phyloP scores from a whole-genome alignment of 2,329 filamentous ascomycete species.

The Chaetothyriales sp. region DNA sequence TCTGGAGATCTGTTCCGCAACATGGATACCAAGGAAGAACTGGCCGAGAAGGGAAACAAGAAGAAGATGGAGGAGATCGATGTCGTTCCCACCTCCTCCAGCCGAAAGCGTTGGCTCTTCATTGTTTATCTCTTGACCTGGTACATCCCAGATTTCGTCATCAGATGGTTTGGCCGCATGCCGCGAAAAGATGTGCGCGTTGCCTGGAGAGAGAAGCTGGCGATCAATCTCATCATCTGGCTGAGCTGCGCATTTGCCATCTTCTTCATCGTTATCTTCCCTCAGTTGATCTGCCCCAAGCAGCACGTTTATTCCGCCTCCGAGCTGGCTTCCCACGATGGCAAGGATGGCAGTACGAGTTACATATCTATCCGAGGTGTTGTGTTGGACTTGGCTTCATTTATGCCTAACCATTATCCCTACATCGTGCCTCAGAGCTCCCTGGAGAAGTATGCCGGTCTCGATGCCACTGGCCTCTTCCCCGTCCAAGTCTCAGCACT shows the following conservation, averaged over 20 bases:
- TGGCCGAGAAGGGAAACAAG: conserved; percentile 89
- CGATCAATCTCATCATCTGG: conserved; percentile 98
- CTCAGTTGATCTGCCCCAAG: conserved; percentile 72
- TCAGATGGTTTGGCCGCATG: conserved; percentile 67
- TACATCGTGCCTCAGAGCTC: conserved; percentile 43
- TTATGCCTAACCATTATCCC: conserved; percentile 66
- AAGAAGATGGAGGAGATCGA: conserved; percentile 84
- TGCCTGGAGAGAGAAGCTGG: conserved; percentile 93
- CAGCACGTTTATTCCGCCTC: conserved; percentile 71
- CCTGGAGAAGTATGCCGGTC: conserved; percentile 67
- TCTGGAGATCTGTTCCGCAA: conserved; percentile 97
- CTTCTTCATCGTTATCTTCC: conserved; percentile 86
- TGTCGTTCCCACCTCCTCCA: conserved; percentile 58
- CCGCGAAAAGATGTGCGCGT: conserved; percentile 78
- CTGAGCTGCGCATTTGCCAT: conserved; percentile 58
- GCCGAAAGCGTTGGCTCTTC: conserved; percentile 81
- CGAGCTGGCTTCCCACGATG: conserved; percentile 61
- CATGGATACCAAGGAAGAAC: conserved; percentile 79
- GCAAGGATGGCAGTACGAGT: conserved; percentile 46
- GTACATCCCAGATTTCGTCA: conserved; percentile 70
- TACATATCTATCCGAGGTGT: conserved; percentile 76
- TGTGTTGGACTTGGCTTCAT: conserved; percentile 68
- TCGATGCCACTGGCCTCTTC: conserved; percentile 77
- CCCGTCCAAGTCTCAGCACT: conserved; percentile 87
- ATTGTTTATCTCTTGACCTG: conserved; percentile 73